Conservation (phyloP, 768 basidiomycete species). For the Pleurotus sapidus region DNA sequence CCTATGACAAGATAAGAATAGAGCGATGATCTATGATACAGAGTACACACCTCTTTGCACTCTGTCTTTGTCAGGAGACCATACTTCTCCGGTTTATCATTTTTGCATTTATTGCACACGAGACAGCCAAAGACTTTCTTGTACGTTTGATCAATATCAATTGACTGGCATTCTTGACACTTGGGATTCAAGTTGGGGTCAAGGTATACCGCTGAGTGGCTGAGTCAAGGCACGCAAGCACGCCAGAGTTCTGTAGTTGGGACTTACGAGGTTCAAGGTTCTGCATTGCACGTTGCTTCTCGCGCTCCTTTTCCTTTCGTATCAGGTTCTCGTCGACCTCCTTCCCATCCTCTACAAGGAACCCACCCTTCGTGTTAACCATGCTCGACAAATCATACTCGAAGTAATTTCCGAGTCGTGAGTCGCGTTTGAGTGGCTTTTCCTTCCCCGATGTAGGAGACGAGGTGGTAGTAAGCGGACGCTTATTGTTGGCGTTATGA, state of each 20-base stretch:
- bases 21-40: not conserved
- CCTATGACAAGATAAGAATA: slow-evolving; percentile 39
- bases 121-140: slow-evolving; percentile 79
- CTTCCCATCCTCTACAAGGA: slow-evolving; percentile 86
- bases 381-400: slow-evolving; percentile 97
- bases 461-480: slow-evolving; percentile 64
- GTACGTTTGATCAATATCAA: slow-evolving; percentile 85
- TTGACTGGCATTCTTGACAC: slow-evolving; percentile 82
- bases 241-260: no score
- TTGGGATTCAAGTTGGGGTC: slow-evolving; percentile 76
- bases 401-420: slow-evolving; percentile 86
- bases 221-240: not conserved
- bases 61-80: slow-evolving; percentile 97
- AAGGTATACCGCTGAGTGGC: slow-evolving; percentile 65
- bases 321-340: slow-evolving; percentile 74
- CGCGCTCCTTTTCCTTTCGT: slow-evolving; percentile 77
- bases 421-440: slow-evolving; percentile 64
- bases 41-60: slow-evolving; percentile 77
- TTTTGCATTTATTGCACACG: slow-evolving; percentile 90
- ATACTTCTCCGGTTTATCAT: slow-evolving; percentile 88
- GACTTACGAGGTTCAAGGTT: slow-evolving; percentile 70
- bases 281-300: slow-evolving; percentile 73
- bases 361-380: slow-evolving; percentile 96
- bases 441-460: slow-evolving; percentile 58
- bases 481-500: slow-evolving; percentile 70